Percentiles rank a stretch among this genome's conserved stretches.
Evolutionary conservation across 768 basidiomycete species (phyloP).

Genomic region (Trametopsis cervina): DNA sequence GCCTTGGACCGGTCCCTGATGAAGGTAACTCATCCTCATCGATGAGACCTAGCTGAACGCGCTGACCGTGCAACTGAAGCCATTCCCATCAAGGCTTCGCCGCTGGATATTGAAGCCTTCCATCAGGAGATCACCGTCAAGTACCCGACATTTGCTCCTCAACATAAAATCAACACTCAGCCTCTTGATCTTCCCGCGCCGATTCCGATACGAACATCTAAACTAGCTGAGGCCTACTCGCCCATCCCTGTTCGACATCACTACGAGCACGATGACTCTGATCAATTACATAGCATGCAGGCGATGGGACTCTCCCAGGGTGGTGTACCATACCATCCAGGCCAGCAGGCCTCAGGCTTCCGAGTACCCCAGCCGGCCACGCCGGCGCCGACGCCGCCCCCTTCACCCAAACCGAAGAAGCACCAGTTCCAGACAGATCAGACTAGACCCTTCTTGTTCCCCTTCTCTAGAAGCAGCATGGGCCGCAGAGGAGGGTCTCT

Average conservation of each 20-base stretch:
- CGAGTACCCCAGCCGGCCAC: constrained; percentile 68
- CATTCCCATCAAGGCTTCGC: constrained; percentile 79
- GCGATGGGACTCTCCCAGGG: constrained; percentile 21
- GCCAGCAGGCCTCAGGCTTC: constrained; percentile 34
- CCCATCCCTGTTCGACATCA: constrained; percentile 93
- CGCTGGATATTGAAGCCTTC: constrained; percentile 85
- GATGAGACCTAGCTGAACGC: background rate
- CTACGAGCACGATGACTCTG: constrained; percentile 80
- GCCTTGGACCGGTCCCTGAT: constrained; percentile 51
- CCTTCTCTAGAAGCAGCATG: constrained; percentile 65
- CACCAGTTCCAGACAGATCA: constrained; percentile 99
- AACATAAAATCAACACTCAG: background rate
- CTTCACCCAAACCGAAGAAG: constrained; percentile 89
- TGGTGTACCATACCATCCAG: constrained; percentile 25
- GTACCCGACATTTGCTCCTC: constrained; percentile 80
- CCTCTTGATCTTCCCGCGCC: constrained; percentile 33
- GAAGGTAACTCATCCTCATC: constrained; percentile 30
- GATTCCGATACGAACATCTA: constrained; percentile 39
- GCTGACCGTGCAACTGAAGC: constrained; percentile 25
- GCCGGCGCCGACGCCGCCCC: constrained; percentile 84
- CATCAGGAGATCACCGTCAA: constrained; percentile 89
- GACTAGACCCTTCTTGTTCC: constrained; percentile 87
- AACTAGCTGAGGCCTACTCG: constrained; percentile 83
- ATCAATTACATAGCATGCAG: constrained; percentile 38
- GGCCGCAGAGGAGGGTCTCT: constrained; percentile 49